These are phyloP conservation scores for Cyclotella distinguenda DNA, from an alignment of 108 stramenopile genomes.

Conservation along the genomic window DNA sequence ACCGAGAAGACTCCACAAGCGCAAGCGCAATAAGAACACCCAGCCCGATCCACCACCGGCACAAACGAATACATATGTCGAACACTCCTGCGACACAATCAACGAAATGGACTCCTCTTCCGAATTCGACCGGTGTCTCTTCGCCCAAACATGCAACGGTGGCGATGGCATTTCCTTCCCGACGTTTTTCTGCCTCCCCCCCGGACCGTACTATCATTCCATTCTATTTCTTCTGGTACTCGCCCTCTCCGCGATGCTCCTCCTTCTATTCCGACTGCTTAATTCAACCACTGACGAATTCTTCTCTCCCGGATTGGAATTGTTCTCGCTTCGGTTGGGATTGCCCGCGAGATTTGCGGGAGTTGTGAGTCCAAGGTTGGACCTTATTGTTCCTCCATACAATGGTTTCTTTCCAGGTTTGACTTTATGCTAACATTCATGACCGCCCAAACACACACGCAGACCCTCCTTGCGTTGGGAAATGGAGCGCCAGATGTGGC, in stretches of 20 bases:
- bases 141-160: conserved; percentile 78
- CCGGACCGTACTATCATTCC: conserved; percentile 23
- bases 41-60: neutral
- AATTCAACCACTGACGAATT: conserved; percentile 95
- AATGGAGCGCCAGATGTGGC: conserved; percentile 98
- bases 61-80: conserved; percentile 11
- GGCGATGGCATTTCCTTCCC: conserved; percentile 54
- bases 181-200: conserved; percentile 47
- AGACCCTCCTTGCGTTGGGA: conserved; percentile 94
- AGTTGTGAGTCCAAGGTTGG: conserved; percentile 45
- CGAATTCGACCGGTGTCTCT: conserved; percentile 57
- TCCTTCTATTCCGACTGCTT: conserved; percentile 84
- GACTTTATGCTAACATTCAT: neutral
- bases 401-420: neutral
- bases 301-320: conserved; percentile 92
- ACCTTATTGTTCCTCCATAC: neutral
- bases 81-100: conserved; percentile 33
- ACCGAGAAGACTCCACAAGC: neutral
- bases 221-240: conserved; percentile 1
- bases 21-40: neutral
- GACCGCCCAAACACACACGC: neutral
- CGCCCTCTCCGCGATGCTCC: conserved; percentile 8
- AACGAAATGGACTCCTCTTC: conserved; percentile 1
- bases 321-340: conserved; percentile 81
- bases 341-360: conserved; percentile 95